A percentile compares a stretch with the other conserved stretches of the same genome.
phyloP scores from a whole-genome alignment of 2,329 filamentous ascomycete genomes.

The Chrysosporium queenslandicum region DNA sequence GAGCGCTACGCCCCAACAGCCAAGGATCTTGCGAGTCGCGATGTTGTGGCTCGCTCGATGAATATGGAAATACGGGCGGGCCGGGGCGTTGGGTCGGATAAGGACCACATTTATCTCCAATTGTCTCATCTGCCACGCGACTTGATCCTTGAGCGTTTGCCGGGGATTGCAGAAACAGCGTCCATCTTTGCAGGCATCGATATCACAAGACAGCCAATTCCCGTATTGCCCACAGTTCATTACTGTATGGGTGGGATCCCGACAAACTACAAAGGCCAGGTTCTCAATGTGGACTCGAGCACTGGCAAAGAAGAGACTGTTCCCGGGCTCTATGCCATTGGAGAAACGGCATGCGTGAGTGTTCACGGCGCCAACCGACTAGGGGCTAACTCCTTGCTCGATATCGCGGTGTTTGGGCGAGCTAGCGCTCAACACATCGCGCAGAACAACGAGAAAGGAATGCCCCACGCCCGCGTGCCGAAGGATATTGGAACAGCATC shows the following conservation, averaged over 20 bases:
- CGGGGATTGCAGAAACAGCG: slow-evolving; percentile 85
- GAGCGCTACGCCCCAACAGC: slow-evolving; percentile 84
- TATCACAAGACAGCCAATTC: slow-evolving; percentile 79
- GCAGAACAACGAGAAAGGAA: slow-evolving; percentile 72
- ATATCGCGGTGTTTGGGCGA: slow-evolving; percentile 82
- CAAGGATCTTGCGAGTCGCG: slow-evolving; percentile 81
- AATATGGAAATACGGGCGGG: slow-evolving; percentile 86
- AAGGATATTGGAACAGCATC: slow-evolving; percentile 71
- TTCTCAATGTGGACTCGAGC: slow-evolving; percentile 64
- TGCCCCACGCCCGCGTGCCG: slow-evolving; percentile 52
- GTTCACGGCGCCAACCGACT: slow-evolving; percentile 88
- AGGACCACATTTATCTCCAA: slow-evolving; percentile 88
- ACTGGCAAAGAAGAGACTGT: slow-evolving; percentile 73
- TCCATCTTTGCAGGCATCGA: slow-evolving; percentile 86
- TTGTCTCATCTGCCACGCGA: slow-evolving; percentile 78
- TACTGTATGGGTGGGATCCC: slow-evolving; percentile 97
- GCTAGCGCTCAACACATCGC: slow-evolving; percentile 83
- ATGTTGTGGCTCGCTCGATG: slow-evolving; percentile 85
- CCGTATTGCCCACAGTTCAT: slow-evolving; percentile 78
- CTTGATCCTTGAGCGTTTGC: slow-evolving; percentile 75
- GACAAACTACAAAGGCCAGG: slow-evolving; percentile 82
- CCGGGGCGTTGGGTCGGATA: slow-evolving; percentile 77
- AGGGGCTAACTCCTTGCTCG: slow-evolving; percentile 82
- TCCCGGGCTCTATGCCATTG: slow-evolving; percentile 76
- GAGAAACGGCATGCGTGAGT: slow-evolving; percentile 82